Evolutionary conservation across 352 stramenopile species (phyloP), one percentile per base, ranked within the genome.

Genomic region (Blastocystis sp.): DNA sequence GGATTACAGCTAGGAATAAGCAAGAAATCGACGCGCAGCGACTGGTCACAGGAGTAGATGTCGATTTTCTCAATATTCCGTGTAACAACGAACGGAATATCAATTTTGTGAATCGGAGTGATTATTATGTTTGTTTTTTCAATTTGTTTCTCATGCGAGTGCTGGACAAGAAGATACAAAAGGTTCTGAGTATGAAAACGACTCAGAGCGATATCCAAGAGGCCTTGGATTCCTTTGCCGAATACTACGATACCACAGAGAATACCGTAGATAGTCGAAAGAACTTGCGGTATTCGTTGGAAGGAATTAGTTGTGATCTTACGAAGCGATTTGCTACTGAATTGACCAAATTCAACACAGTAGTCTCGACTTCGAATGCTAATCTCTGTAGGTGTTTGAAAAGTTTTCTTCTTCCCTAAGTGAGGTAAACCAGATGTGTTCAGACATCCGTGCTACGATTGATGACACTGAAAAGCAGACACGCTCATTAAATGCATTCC

Each of bases 121-220:
- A 66, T 9, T 12, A 29, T 21, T 66, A 21, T 66, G 12, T 66
- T 66, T 12, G 57, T 66, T 58, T 58, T 58, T 66, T 66, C 57
- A 66, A 5, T 37, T 37, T 66, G 9, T 7, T 21, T 66, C 37
- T 66, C 57, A 80, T 80, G 69, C 49, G 69, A 49, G 49, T 80
- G 19, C 56, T 80, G 14, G 69, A 80, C 29, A 80, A 80, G 56
- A 80, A 80, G 69, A 80, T 80, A 24, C 69, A 80, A 37, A 80
- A 80, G 69, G 69, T 80, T 24, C 56, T 80, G 24, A 80, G 35
- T 80, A 59, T 80, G 49, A 59, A 80, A 5, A 80, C 69, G 27
- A 80, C 69, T 14, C 49, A 80, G 69, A 59, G n/a, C 49, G 69
- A 80, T 42, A 66, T 80, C 24, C 56, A 67, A 24, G 69, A 80